Base-by-base conservation (phyloP, 2,329 filamentous ascomycete genomes). In the Aspergillus pseudonomiae region DNA sequence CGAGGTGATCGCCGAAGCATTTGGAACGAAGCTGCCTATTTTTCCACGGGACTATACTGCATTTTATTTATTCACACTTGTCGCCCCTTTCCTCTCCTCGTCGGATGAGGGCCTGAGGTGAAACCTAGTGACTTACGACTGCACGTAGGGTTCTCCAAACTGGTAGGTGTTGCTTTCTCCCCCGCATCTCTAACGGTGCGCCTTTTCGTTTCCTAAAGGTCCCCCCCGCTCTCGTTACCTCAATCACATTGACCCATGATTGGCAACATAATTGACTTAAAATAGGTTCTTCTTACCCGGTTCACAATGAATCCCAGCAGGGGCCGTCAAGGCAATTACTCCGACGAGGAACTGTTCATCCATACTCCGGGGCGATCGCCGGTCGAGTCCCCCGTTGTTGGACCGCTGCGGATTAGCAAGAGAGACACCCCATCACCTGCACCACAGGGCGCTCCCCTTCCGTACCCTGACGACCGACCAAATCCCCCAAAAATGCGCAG, bases 321-420 rank as follows among this genome's bases (percentile, higher is more conserved):
- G 48, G 74, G 67, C 61, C 82, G 80, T 71, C 88, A 89, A 74
- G 89, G 90, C 71, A 83, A 89, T 70, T 87, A 90, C 30, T 90
- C 93, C 34, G 90, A 93, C 79, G 92, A 94, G 84, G 90, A 96
- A 82, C 94, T 96, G 81, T 86, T 96, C 68, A 78, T 84, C 65
- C 79, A 74, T 64, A 78, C 78, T 16, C 54, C 62, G 30, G 61
- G 59, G 34, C 67, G 63, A 50, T 63, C 63, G 28, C 80, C 78
- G 61, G 78, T 79, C 53, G 88, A 93, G 72, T 93, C 91, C 72
- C 91, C 93, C 63, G 92, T 91, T 21, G 86, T 96, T 70, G 91
- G 91, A 72, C 93, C 93, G 64, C 80, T 97, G 79, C 88, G 92
- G 73, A 96, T 96, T 76, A 90, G 89, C 81, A 96, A 96, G 78